Evolutionary conservation across 257 asterid genomes (phyloP).

Genomic region (Solanum medicagineum): DNA sequence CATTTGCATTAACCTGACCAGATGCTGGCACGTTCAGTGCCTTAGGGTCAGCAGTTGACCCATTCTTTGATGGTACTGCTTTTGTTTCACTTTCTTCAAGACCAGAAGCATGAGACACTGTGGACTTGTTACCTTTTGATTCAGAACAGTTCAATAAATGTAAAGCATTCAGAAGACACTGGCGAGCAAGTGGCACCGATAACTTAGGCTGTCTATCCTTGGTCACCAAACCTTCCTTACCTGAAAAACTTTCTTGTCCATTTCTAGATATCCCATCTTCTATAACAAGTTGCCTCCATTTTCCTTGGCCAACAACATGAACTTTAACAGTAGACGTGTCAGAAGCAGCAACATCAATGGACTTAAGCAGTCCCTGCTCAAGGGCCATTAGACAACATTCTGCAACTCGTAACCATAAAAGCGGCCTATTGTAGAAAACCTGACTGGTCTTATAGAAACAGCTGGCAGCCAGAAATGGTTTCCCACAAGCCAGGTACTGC

Average conservation of each 20-base stretch:
- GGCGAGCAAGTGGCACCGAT: slow-evolving; percentile 52
- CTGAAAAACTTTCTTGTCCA: slow-evolving; percentile 13
- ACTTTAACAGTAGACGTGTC: slow-evolving; percentile 38
- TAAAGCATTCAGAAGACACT: slow-evolving; percentile 63
- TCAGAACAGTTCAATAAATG: slow-evolving; percentile 43
- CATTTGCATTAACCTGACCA: slow-evolving; percentile 36
- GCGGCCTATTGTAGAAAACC: slow-evolving; percentile 51
- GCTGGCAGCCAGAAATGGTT: slow-evolving; percentile 63
- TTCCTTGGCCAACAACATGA: slow-evolving; percentile 73
- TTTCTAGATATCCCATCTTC: slow-evolving; percentile 19
- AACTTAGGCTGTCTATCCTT: slow-evolving; percentile 34
- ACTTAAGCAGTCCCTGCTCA: slow-evolving; percentile 55
- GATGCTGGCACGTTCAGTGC: slow-evolving; percentile 17
- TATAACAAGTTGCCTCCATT: slow-evolving; percentile 72
- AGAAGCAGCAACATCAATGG: slow-evolving; percentile 11
- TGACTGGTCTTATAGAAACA: slow-evolving; percentile 59
- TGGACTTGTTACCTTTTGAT: slow-evolving; percentile 22
- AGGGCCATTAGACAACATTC: slow-evolving; percentile 89
- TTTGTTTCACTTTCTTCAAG: slow-evolving; percentile 36
- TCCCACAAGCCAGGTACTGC: slow-evolving; percentile 64
- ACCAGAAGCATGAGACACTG: slow-evolving; percentile 6
- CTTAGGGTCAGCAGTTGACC: slow-evolving; percentile 24
- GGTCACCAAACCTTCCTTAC: slow-evolving; percentile 15
- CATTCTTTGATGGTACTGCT: slow-evolving; percentile 11
- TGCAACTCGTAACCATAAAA: slow-evolving; percentile 73